These are phyloP conservation scores for Phyllachora maydis DNA, from an alignment of 2,329 filamentous ascomycete species.

Conservation along the genomic window DNA sequence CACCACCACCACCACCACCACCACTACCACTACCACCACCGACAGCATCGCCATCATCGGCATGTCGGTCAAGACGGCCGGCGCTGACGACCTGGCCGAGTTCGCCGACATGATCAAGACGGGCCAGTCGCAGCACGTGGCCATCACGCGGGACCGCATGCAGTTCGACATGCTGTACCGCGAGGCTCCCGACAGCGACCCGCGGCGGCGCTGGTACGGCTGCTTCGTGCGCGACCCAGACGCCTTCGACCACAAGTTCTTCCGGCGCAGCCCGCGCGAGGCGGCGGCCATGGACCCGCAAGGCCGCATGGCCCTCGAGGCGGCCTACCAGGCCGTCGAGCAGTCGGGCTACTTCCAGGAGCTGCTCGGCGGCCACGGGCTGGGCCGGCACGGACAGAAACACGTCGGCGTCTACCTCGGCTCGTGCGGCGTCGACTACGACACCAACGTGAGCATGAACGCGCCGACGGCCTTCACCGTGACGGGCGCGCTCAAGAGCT, in stretches of 20 bases:
- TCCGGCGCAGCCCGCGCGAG: conserved; percentile 16
- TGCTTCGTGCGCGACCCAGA: conserved; percentile 9
- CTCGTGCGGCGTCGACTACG: conserved; percentile 14
- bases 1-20: neutral
- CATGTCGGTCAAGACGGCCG: conserved; percentile 13
- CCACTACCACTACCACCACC: neutral
- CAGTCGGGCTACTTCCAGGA: conserved; percentile 6
- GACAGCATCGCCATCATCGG: conserved; percentile 14
- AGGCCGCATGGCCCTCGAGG: conserved; percentile 15
- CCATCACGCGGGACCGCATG: conserved; percentile 8
- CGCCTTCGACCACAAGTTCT: conserved; percentile 18
- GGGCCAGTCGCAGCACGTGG: conserved; percentile 11
- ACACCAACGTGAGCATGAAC: conserved; percentile 16
- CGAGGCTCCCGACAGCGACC: too few species aligned
- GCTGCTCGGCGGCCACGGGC: too few species aligned
- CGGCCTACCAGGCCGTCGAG: conserved; percentile 18
- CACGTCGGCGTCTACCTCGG: conserved; percentile 17
- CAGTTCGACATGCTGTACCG: conserved; percentile 6
- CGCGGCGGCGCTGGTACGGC: conserved; percentile 7
- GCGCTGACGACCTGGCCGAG: conserved; percentile 13
- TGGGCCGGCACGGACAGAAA: conserved; percentile 2
- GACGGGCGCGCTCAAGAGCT: conserved; percentile 12
- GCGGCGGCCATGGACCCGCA: conserved; percentile 17
- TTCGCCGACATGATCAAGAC: conserved; percentile 11
- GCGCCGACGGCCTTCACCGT: conserved; percentile 14